Evolutionary conservation across 2,329 filamentous ascomycete genomes (phyloP), one percentile per base, ranked within the genome.

Genomic region (Pseudopithomyces chartarum): DNA sequence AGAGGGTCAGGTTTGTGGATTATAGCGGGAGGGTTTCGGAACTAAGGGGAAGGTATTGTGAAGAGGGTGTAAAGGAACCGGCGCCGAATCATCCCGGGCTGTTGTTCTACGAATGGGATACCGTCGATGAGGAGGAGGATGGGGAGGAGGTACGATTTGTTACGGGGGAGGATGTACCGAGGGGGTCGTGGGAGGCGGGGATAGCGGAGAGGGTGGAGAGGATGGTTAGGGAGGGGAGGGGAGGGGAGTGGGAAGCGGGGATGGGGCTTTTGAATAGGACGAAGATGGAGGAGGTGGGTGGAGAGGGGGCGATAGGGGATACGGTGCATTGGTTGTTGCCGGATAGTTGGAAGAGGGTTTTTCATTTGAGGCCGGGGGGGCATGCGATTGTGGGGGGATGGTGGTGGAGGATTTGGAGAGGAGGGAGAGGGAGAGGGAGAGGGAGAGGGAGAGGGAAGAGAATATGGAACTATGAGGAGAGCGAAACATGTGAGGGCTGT

Each of bases 91-190:
- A 70, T 8, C 2, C 13, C 1, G 69, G 48, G 3, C 56, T 74
- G 2, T 54, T 54, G 7, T 74, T 73, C 47, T 74, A 70, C 46
- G 70, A 74, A 34, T 73, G 70, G 69, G 57, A 65, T 22, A 74
- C 69, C 1, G 58, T 68, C 1, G 70, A 73, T 42, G n/a, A 17
- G 1, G 65, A 62, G 1, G 70, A 70, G 32, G 65, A 71, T 23
- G 45, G 39, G 1, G 64, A 60, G 0, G 56, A 39, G n/a, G 11
- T 71, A n/a, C 50, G 59, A 19, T 61, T 61, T 22, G 32, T 38
- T 5, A 66, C 66, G 1, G 65, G 67, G 10, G 67, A 61, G 29
- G 60, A 61, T 34, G 69, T 71, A 5, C 65, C 64, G 5, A 60
- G 38, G 39, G 67, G 65, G 0, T 66, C 59, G 0, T 73, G 71